These are phyloP conservation scores for Stephanodiscus minutulus DNA, from an alignment of 108 stramenopile species.

Conservation along the genomic window DNA sequence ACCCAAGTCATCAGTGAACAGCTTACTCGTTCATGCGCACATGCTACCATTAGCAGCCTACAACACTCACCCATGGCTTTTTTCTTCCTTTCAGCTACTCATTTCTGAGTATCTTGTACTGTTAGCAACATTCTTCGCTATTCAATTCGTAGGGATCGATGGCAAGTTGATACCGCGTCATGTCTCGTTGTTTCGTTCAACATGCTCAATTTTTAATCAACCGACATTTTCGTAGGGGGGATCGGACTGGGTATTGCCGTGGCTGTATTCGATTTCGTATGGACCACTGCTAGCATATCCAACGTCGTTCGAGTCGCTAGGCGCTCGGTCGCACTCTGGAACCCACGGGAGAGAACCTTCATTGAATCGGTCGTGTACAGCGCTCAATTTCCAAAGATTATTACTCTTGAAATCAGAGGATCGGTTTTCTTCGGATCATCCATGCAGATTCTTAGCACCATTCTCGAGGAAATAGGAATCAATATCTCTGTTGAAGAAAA, in stretches of 20 bases:
- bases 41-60: not conserved
- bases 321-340: slow-evolving; percentile 78
- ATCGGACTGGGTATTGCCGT: slow-evolving; percentile 48
- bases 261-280: slow-evolving; percentile 78
- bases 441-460: slow-evolving; percentile 57
- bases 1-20: not conserved
- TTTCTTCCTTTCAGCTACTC: slow-evolving; percentile 30
- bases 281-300: slow-evolving; percentile 68
- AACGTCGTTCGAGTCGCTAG: slow-evolving; percentile 58
- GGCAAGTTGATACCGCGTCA: slow-evolving; percentile 11
- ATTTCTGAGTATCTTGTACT: slow-evolving; percentile 45
- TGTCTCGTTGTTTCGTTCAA: not conserved
- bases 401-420: slow-evolving; percentile 73
- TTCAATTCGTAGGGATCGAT: slow-evolving; percentile 46
- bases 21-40: too few species aligned
- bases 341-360: slow-evolving; percentile 62
- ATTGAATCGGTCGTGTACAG: slow-evolving; percentile 71
- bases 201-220: not conserved
- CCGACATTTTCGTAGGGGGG: slow-evolving; percentile 7
- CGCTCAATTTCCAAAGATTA: slow-evolving; percentile 54
- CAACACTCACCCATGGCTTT: not conserved
- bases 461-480: slow-evolving; percentile 63
- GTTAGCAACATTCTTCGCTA: slow-evolving; percentile 46
- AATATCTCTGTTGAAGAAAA: slow-evolving; percentile 42
- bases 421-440: slow-evolving; percentile 85